Conservation (phyloP, 345 rosid species). For the Brassica cretica region DNA sequence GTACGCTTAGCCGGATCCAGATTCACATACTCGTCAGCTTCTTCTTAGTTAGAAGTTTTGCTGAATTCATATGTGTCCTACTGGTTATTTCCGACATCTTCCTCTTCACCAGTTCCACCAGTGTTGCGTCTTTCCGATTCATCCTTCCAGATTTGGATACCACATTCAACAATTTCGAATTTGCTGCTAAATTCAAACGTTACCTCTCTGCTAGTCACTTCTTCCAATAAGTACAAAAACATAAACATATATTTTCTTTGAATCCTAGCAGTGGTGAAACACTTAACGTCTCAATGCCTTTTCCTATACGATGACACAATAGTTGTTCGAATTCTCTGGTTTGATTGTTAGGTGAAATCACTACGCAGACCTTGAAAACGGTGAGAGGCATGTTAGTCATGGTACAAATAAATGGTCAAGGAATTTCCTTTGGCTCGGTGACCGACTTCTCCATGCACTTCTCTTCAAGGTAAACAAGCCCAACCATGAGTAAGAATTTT, state of each 20-base stretch:
- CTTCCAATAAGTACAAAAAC: background rate
- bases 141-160: conserved; percentile 4
- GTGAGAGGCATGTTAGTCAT: background rate
- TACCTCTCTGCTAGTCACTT: background rate
- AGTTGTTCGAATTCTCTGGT: background rate
- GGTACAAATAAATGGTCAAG: background rate
- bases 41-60: background rate
- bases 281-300: background rate
- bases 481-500: background rate
- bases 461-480: background rate
- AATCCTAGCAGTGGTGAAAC: background rate
- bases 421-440: background rate
- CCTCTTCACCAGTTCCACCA: background rate
- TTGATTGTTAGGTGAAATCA: background rate
- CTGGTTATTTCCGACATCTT: conserved; percentile 7
- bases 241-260: background rate
- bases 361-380: background rate
- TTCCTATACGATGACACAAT: background rate
- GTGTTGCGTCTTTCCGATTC: conserved; percentile 1
- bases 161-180: background rate
- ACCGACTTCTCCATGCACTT: background rate
- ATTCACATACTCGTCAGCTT: background rate
- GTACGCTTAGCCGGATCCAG: background rate
- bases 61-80: background rate
- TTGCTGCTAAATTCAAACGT: background rate